phyloP scores from a whole-genome alignment of 495 filamentous ascomycete species.

The Rostrohypoxylon terebratum region DNA sequence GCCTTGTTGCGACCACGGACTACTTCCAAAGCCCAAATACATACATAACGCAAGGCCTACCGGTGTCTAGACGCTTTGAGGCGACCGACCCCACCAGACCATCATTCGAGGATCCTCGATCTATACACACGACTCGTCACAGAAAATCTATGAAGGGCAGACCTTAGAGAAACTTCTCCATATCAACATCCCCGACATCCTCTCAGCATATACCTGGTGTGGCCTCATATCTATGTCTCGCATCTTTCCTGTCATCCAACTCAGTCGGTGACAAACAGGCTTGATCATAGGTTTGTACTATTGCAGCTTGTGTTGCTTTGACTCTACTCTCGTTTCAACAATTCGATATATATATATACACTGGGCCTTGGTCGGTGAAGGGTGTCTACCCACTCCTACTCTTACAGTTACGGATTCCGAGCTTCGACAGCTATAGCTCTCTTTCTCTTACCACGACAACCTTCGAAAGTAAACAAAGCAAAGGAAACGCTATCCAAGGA shows the following conservation, averaged over 20 bases:
- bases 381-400: constrained; percentile 2
- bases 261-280: constrained; percentile 33
- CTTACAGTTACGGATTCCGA: constrained; percentile 3
- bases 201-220: constrained; percentile 34
- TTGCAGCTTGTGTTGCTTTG: constrained; percentile 32
- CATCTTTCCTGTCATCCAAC: constrained; percentile 28
- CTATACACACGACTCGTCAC: constrained; percentile 47
- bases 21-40: constrained; percentile 54
- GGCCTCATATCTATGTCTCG: constrained; percentile 42
- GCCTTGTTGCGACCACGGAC: constrained; percentile 60
- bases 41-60: constrained; percentile 58
- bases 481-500: constrained; percentile 10
- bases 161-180: constrained; percentile 35
- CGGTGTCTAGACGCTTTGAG: constrained; percentile 53
- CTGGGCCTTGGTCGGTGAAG: constrained; percentile 17
- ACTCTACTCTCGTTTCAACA: constrained; percentile 34
- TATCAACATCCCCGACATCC: constrained; percentile 1
- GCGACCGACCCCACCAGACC: constrained; percentile 55
- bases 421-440: constrained; percentile 22
- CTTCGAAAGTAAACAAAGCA: constrained; percentile 20
- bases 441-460: constrained; percentile 20
- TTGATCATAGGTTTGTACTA: constrained; percentile 33
- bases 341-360: constrained; percentile 41
- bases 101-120: constrained; percentile 49
- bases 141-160: constrained; percentile 30